Conservation (phyloP, 1,284 basidiomycete genomes). For the Irpex sp. region DNA sequence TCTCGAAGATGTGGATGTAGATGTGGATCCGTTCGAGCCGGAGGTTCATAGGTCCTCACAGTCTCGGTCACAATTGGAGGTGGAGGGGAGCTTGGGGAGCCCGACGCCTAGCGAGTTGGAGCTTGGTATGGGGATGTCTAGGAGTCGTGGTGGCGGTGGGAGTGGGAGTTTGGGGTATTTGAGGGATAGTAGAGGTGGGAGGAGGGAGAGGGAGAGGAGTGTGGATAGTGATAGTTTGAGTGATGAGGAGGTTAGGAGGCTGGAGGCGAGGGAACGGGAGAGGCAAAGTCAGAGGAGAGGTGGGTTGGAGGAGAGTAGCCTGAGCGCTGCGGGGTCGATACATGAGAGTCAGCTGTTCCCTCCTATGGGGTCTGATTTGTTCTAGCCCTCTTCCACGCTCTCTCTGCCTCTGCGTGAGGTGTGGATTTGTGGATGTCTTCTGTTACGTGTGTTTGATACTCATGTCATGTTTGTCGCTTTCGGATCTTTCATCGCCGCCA, state of each 20-base stretch:
- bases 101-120: background rate
- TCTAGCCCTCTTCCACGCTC: background rate
- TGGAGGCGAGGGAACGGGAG: background rate
- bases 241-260: constrained; percentile 3
- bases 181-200: background rate
- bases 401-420: background rate
- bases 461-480: background rate
- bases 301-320: background rate
- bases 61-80: background rate
- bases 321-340: background rate
- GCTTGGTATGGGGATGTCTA: background rate
- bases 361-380: constrained; percentile 14
- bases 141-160: background rate
- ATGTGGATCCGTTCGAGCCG: constrained; percentile 21
- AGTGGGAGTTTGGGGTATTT: background rate
- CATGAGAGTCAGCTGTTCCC: constrained; percentile 12
- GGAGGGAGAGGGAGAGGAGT: background rate
- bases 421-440: too few species aligned
- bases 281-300: constrained; percentile 8
- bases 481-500: background rate
- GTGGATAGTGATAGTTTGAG: background rate
- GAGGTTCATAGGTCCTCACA: background rate
- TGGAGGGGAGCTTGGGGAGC: constrained; percentile 12
- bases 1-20: constrained; percentile 15
- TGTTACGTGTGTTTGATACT: background rate